These are phyloP conservation scores for Penicillium sp. DNA, from an alignment of 2,329 filamentous ascomycete genomes.

Conservation along the genomic window DNA sequence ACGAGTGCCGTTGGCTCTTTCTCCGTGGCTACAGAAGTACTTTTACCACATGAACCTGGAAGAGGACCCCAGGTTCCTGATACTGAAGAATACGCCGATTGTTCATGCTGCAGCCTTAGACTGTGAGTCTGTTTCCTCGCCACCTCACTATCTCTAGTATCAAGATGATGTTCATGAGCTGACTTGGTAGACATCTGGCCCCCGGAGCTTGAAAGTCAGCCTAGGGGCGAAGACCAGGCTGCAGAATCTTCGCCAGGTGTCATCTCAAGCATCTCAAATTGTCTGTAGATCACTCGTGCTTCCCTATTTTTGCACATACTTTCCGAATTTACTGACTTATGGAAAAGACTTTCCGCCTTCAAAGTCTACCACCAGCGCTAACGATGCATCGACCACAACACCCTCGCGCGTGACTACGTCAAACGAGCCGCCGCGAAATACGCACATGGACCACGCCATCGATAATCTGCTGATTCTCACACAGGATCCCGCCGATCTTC, in stretches of 20 bases:
- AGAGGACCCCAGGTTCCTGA: background rate
- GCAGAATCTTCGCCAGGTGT: background rate
- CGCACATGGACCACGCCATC: conserved; percentile 4
- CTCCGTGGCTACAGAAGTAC: conserved; percentile 11
- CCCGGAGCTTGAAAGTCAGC: conserved; percentile 5
- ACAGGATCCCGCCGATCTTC: background rate
- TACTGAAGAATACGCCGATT: conserved; percentile 11
- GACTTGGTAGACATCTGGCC: conserved; percentile 19
- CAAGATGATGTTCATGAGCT: conserved; percentile 7
- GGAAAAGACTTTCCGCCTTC: background rate
- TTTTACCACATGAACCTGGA: background rate
- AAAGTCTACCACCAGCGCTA: background rate
- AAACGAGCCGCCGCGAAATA: conserved; percentile 7
- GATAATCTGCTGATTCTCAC: conserved; percentile 13
- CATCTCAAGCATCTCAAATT: conserved; percentile 9
- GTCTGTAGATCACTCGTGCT: conserved; percentile 6
- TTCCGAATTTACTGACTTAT: background rate
- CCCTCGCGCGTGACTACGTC: background rate
- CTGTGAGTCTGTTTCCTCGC: conserved; percentile 11
- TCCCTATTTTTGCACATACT: background rate
- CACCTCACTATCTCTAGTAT: background rate
- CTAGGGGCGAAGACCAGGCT: background rate
- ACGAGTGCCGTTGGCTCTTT: conserved; percentile 15
- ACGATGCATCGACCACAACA: background rate
- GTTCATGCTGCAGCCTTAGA: conserved; percentile 11